Base-by-base conservation (phyloP, 768 basidiomycete genomes). In the Russula sp. region DNA sequence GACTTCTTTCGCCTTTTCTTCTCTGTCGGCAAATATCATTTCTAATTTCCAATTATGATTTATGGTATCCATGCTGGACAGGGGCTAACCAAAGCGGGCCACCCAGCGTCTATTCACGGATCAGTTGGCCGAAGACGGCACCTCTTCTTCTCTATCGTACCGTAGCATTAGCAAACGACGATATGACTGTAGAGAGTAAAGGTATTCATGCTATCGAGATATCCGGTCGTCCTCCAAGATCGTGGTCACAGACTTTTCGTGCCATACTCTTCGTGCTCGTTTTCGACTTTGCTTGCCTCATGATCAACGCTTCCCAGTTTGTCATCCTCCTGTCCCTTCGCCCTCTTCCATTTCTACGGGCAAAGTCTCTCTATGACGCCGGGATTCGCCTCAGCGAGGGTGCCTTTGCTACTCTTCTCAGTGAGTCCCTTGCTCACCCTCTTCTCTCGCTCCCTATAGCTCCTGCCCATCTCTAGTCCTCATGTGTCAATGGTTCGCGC, bases 301-400 rank as follows among this genome's bases (percentile, higher is more conserved):
- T 86, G 76, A 79, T 91, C 66, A 84, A 92, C 69, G 78, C 75
- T 35, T 83, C 84, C 42, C 94, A 96, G 73, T 80, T 95, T 72
- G 68, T 86, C 32, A 76, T 88, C 67, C 75, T 91, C 42, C 76
- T 92, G 16, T 85, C 91, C 1, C 74, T 94, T 53, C 78, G 82
- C 55, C 70, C 86, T 22, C 72, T 90, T 3, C 87, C 89, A n/a
- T 82, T 84, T 56, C 71, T 77, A 32, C 79, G 76, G 73, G 77
- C 87, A 6, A 76, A 75, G 62, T 75, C 74, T 22, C 70, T 86
- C 55, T 93, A 91, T 71, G 80, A 86, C 55, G 76, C 82, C 57
- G 89, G 87, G 1, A 84, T 94, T 55, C 79, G 86, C 44, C 87
- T 87, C 69, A 91, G 89, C 61, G 94, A 95, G 75, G 91, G 88